Percentiles rank a stretch among this genome's conserved stretches.
Evolutionary conservation across 2,329 filamentous ascomycete species (phyloP).

Genomic region (Calonectria naviculata): DNA sequence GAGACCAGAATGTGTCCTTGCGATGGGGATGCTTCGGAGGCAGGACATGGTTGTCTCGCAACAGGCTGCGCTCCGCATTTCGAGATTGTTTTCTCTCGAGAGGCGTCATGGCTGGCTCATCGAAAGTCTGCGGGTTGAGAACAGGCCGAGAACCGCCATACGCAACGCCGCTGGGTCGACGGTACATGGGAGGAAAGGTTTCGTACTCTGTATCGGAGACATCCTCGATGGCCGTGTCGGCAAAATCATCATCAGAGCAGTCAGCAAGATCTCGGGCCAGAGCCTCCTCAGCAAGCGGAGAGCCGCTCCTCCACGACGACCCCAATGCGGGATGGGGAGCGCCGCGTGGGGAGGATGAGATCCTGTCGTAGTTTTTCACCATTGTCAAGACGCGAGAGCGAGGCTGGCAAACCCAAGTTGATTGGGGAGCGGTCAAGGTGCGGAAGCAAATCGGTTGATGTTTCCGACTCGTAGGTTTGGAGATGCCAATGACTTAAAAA

Average conservation of each 20-base stretch:
- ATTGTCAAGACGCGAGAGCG: constrained; percentile 13
- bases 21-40: constrained; percentile 65
- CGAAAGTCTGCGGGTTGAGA: constrained; percentile 67
- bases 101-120: constrained; percentile 62
- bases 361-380: constrained; percentile 12
- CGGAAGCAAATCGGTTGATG: constrained; percentile 17
- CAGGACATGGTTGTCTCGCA: constrained; percentile 74
- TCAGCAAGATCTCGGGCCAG: constrained; percentile 75
- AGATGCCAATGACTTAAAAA: constrained; percentile 25
- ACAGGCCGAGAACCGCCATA: constrained; percentile 78
- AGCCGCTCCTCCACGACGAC: constrained; percentile 67
- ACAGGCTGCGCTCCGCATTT: constrained; percentile 68
- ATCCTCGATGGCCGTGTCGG: constrained; percentile 44
- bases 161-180: constrained; percentile 81
- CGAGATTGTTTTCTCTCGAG: constrained; percentile 67
- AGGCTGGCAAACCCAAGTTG: constrained; percentile 6
- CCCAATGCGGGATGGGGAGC: constrained; percentile 41
- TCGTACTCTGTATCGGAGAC: constrained; percentile 50
- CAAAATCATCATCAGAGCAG: constrained; percentile 67
- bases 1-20: constrained; percentile 48
- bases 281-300: constrained; percentile 74
- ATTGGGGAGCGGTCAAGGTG: constrained; percentile 8
- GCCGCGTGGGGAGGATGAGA: constrained; percentile 34
- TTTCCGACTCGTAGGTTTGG: constrained; percentile 17
- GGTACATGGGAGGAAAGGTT: constrained; percentile 69